phyloP scores from a whole-genome alignment of 1,284 basidiomycete genomes.

The Cutaneotrichosporon sp. region DNA sequence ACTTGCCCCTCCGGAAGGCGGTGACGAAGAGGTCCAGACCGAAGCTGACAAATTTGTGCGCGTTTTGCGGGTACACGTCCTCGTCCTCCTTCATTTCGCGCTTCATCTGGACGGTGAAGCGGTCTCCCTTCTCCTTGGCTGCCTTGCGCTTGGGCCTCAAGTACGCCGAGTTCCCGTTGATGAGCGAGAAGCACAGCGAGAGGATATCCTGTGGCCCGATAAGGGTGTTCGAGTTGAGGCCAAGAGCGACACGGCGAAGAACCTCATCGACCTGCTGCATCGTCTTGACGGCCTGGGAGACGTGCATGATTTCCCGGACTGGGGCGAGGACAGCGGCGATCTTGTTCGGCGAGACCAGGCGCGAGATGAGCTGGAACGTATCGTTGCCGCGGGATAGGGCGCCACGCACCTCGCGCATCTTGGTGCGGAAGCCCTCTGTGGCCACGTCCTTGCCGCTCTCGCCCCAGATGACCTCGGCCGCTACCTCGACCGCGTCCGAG shows the following conservation, averaged over 20 bases:
- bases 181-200: conserved; percentile 79
- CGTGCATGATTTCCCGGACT: conserved; percentile 76
- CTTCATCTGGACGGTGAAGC: conserved; percentile 72
- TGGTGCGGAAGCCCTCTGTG: conserved; percentile 88
- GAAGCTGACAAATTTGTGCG: conserved; percentile 76
- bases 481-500: conserved; percentile 69
- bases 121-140: conserved; percentile 46
- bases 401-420: conserved; percentile 80
- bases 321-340: conserved; percentile 75
- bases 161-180: conserved; percentile 85
- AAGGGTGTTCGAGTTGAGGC: conserved; percentile 76
- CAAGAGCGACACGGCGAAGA: conserved; percentile 72
- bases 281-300: conserved; percentile 75
- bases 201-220: conserved; percentile 69
- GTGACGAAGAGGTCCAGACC: conserved; percentile 90
- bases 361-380: conserved; percentile 74
- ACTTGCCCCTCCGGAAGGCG: conserved; percentile 76
- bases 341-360: conserved; percentile 65
- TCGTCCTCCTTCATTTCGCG: conserved; percentile 57
- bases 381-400: conserved; percentile 76
- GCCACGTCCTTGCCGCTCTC: conserved; percentile 86
- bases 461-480: conserved; percentile 91
- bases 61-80: conserved; percentile 78
- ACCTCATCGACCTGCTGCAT: conserved; percentile 86
- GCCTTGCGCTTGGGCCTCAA: conserved; percentile 45